Evolutionary conservation across 2,329 filamentous ascomycete species (phyloP).

Genomic region (Stachybotrys chartarum): DNA sequence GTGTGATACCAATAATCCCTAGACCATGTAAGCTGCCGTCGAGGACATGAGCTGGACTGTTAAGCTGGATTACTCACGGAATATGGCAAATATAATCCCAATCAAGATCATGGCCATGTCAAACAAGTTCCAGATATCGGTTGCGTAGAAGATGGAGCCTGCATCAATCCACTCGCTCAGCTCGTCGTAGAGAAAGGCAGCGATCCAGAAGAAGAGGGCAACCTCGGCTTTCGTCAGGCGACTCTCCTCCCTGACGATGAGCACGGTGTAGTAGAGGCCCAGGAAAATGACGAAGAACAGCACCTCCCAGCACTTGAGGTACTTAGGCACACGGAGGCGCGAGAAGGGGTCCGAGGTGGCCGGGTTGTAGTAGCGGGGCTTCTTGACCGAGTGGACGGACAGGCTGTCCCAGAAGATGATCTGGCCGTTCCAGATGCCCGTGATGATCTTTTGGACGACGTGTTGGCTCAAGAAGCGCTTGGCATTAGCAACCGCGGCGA

Average conservation of each 20-base stretch:
- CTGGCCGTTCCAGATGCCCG: conserved; percentile 78
- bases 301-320: conserved; percentile 79
- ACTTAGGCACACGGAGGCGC: conserved; percentile 69
- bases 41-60: not conserved
- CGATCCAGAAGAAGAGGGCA: conserved; percentile 77
- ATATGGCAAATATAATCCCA: conserved; percentile 61
- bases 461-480: conserved; percentile 80
- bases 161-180: conserved; percentile 80
- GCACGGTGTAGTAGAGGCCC: conserved; percentile 76
- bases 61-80: conserved; percentile 48
- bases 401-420: conserved; percentile 82
- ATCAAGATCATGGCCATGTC: conserved; percentile 68
- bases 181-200: conserved; percentile 82
- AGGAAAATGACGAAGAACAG: conserved; percentile 74
- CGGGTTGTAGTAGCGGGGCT: conserved; percentile 67
- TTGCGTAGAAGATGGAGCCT: conserved; percentile 76
- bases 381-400: conserved; percentile 66
- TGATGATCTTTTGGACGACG: conserved; percentile 75
- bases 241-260: conserved; percentile 63
- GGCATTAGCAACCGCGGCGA: conserved; percentile 71
- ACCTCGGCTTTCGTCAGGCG: conserved; percentile 63
- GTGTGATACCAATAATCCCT: conserved; percentile 32
- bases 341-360: conserved; percentile 65
- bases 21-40: conserved; percentile 3
- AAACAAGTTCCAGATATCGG: conserved; percentile 76